Base-by-base conservation (phyloP, 305 asterid species). In the Salvia sclarea region DNA sequence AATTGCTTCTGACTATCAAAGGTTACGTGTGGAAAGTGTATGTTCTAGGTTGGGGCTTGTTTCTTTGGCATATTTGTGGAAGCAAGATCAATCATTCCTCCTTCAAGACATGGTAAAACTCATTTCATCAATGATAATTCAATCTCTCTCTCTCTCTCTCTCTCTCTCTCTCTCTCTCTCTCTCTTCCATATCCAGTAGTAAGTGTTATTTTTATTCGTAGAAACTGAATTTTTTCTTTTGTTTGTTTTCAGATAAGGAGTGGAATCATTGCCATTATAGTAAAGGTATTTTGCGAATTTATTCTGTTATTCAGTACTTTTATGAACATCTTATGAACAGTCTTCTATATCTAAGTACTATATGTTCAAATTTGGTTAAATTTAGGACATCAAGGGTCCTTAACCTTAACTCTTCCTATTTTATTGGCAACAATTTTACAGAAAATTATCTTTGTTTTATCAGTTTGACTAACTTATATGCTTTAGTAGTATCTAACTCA, bases 1-100 rank as follows among this genome's bases (percentile, higher is more conserved):
- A 64, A 90, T 93, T 76, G 98, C 96, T 43, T 93, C 98, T 69
- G 95, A 93, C 77, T 93, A 93, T 75, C 97, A 93, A 81, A 83
- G 98, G 81, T 83, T 93, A 45, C 89, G 98, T 58, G 96, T 93
- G 67, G 98, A 93, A 82, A 88, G 86, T 78, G 85, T 90, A 47
- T 93, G 98, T 62, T 90, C 98, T 49, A 90, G 98, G 85, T 78
- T 90, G 69, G 97, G 98, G 57, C 91, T 93, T 52, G 86, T 93
- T 73, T 93, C 98, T 24, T 81, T 90, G 87, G 86, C 96, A 50
- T 93, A 88, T 80, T 80, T 93, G 82, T 93, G 98, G 97, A 88
- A 71, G 91, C 95, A 88, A 76, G 96, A 93, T 69, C 97, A 90
- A 80, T 79, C 89, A 8, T 76, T 73, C 57, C 97, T 93, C 75